Percentiles rank a stretch among this genome's conserved stretches.
These are phyloP conservation scores for Ophiocordyceps camponoti-saundersi DNA, from an alignment of 2,329 filamentous ascomycete genomes.

Conservation along the genomic window DNA sequence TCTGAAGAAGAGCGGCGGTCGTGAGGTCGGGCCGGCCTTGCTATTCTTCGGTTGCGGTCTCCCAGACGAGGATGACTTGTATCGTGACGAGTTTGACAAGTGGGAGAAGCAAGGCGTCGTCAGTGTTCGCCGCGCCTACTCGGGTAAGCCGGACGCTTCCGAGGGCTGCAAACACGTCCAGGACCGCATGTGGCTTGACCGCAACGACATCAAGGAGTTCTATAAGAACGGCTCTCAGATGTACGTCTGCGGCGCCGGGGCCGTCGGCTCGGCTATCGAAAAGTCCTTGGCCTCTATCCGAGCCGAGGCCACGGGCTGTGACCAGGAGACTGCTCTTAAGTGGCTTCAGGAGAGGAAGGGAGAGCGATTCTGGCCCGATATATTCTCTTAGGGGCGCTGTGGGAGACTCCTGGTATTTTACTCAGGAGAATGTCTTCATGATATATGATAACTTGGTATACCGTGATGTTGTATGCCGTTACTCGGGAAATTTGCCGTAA, in stretches of 20 bases:
- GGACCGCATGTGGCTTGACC: conserved; percentile 21
- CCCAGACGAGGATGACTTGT: conserved; percentile 39
- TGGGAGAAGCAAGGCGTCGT: conserved; percentile 48
- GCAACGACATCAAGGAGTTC: conserved; percentile 17
- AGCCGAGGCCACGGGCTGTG: background rate
- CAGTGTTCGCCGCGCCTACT: conserved; percentile 41
- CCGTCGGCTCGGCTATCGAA: conserved; percentile 29
- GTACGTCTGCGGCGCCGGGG: conserved; percentile 47
- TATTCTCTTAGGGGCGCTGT: background rate
- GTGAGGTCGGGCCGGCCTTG: conserved; percentile 39
- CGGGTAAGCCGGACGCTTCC: conserved; percentile 21
- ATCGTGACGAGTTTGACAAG: conserved; percentile 35
- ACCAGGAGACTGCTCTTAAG: background rate
- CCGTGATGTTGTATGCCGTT: no score
- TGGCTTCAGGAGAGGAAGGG: background rate
- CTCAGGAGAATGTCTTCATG: background rate
- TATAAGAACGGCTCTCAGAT: conserved; percentile 32
- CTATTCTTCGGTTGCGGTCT: conserved; percentile 48
- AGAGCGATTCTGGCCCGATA: background rate
- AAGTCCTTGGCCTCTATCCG: conserved; percentile 9
- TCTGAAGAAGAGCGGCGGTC: conserved; percentile 28
- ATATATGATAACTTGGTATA: background rate
- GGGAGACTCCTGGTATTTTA: background rate
- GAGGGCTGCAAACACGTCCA: conserved; percentile 32
- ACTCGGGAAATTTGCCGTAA: no score